These are phyloP conservation scores for Ceratocystis lukuohia DNA, from an alignment of 2,329 filamentous ascomycete genomes.

Conservation along the genomic window DNA sequence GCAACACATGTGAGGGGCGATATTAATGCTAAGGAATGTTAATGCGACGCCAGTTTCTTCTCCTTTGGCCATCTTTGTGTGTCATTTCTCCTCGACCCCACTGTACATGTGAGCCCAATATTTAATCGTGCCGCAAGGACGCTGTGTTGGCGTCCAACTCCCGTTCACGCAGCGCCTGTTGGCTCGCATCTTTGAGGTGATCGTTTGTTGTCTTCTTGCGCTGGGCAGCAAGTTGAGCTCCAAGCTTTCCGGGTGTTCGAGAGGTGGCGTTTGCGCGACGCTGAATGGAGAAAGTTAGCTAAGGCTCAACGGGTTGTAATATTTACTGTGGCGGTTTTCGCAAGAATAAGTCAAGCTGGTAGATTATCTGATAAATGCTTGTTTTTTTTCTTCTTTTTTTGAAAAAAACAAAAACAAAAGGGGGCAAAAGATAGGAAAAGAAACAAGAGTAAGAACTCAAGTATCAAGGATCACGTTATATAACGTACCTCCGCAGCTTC, in stretches of 20 bases:
- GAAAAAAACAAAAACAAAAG: not conserved
- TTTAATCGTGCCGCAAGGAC: slow-evolving; percentile 28
- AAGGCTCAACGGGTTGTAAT: not conserved
- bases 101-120: not conserved
- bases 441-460: too few relatives aligned
- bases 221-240: slow-evolving; percentile 57
- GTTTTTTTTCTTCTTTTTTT: not conserved
- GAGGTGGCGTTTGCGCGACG: slow-evolving; percentile 49
- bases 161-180: slow-evolving; percentile 49
- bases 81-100: not conserved
- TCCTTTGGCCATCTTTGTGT: not conserved
- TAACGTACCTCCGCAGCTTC: slow-evolving; percentile 15
- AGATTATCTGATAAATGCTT: not conserved
- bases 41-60: too few relatives aligned
- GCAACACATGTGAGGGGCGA: too few relatives aligned
- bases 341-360: not conserved
- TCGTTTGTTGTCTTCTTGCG: slow-evolving; percentile 58
- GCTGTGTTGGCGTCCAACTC: slow-evolving; percentile 49
- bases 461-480: not conserved
- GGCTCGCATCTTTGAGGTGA: slow-evolving; percentile 54
- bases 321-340: not conserved
- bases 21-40: too few relatives aligned
- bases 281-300: slow-evolving; percentile 30
- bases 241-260: slow-evolving; percentile 52
- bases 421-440: too few relatives aligned